These are phyloP conservation scores for Fusarium drepaniforme DNA, from an alignment of 2,329 filamentous ascomycete genomes.

Conservation along the genomic window DNA sequence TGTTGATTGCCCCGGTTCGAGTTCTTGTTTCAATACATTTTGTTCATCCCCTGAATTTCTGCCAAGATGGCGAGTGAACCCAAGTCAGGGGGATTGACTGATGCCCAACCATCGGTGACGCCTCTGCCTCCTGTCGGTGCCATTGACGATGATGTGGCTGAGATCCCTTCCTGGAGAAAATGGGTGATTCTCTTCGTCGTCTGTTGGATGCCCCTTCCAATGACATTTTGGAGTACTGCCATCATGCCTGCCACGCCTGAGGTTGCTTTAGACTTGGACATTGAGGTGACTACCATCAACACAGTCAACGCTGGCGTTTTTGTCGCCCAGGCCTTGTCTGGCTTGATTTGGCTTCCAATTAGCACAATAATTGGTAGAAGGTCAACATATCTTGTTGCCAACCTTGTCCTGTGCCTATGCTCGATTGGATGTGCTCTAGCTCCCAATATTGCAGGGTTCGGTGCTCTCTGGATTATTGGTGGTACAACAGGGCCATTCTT, in stretches of 20 bases:
- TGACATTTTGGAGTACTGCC: slow-evolving; percentile 45
- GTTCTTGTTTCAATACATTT: not conserved
- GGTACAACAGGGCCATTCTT: slow-evolving; percentile 44
- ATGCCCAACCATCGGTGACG: not conserved
- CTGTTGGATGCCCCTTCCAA: slow-evolving; percentile 45
- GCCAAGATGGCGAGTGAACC: slow-evolving; percentile 21
- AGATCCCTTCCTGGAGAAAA: slow-evolving; percentile 41
- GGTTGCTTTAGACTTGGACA: slow-evolving; percentile 28
- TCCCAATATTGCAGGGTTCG: slow-evolving; percentile 39
- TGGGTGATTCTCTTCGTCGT: slow-evolving; percentile 46
- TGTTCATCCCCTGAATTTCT: not conserved
- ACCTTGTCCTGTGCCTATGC: slow-evolving; percentile 35
- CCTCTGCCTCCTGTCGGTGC: slow-evolving; percentile 3
- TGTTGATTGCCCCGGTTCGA: not conserved
- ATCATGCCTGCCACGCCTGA: slow-evolving; percentile 42
- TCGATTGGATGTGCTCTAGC: slow-evolving; percentile 37
- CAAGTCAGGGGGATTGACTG: slow-evolving; percentile 14
- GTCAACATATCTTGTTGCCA: slow-evolving; percentile 43
- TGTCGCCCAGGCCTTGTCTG: slow-evolving; percentile 40
- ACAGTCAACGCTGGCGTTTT: slow-evolving; percentile 42
- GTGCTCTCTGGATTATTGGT: slow-evolving; percentile 39
- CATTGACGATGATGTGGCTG: slow-evolving; percentile 38
- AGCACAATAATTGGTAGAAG: slow-evolving; percentile 41
- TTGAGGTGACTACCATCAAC: slow-evolving; percentile 30
- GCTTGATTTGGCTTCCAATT: slow-evolving; percentile 41